Percentiles rank a stretch among this genome's conserved stretches.
These are phyloP conservation scores for Leptographium galeiforme DNA, from an alignment of 2,329 filamentous ascomycete genomes.

Conservation along the genomic window DNA sequence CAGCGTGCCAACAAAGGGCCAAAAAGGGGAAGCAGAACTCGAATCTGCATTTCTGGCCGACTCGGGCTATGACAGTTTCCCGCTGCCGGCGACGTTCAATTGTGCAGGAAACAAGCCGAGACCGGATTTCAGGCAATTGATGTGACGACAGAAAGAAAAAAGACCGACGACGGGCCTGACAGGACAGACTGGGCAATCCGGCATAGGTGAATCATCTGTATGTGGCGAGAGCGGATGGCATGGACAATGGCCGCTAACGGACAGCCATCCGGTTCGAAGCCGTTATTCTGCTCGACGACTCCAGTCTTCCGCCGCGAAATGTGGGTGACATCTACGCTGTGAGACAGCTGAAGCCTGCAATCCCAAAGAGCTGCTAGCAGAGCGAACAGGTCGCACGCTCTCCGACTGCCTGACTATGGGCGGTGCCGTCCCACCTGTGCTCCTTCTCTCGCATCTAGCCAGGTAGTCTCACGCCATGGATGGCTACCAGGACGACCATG, in stretches of 20 bases:
- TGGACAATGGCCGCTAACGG: too few relatives aligned
- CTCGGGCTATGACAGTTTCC: not conserved
- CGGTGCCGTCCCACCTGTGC: not conserved
- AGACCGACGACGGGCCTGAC: not conserved
- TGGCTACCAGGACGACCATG: not conserved
- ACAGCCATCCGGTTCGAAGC: too few relatives aligned
- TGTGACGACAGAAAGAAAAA: not conserved
- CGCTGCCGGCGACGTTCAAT: not conserved
- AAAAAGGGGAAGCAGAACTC: not conserved
- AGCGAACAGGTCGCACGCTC: too few relatives aligned
- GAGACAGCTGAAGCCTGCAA: too few relatives aligned
- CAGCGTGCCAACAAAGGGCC: not conserved
- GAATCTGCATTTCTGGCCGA: not conserved
- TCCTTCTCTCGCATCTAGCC: too few relatives aligned
- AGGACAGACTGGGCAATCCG: not conserved
- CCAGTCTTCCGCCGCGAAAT: too few relatives aligned
- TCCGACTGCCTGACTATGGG: not conserved
- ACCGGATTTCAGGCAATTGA: not conserved
- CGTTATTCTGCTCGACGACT: too few relatives aligned
- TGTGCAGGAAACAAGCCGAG: not conserved
- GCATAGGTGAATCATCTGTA: not conserved
- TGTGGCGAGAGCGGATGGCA: too few relatives aligned
- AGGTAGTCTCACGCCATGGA: not conserved
- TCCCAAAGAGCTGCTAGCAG: too few relatives aligned
- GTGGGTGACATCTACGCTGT: too few relatives aligned